Base-by-base conservation (phyloP, 2,329 filamentous ascomycete species). In the Diaporthe amygdali region DNA sequence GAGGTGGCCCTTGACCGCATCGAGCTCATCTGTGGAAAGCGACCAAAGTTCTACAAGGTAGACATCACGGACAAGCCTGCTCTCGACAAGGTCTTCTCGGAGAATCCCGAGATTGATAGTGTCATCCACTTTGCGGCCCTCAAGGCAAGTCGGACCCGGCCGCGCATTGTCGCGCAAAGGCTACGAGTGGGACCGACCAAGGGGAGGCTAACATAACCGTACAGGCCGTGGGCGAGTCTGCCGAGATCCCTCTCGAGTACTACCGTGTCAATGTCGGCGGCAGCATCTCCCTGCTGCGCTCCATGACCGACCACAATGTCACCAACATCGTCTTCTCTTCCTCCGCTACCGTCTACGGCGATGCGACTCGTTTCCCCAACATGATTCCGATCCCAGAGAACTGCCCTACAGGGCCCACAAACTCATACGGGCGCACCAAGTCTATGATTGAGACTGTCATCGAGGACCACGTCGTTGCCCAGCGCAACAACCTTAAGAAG, bases 331-430 rank as follows among this genome's bases (percentile, higher is more conserved):
- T 99, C 84, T 99, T 99, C 86, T 98, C 96, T 73, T 98, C 95
- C 74, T 98, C 95, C 1, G 96, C 96, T 41, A 99, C 97, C 76
- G 96, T 99, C 76, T 99, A 99, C 83, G 96, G 96, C 80, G 97
- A 99, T 83, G 96, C 96, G 68, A 98, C 96, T 55, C 93, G 95
- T 80, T 94, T 98, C 85, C 91, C 93, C 76, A 93, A 97, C 88
- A 99, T 99, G 96, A 99, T 99, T 76, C 96, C 96, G 75, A 99
- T 99, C 79, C 96, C 96, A 66, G 96, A 99, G 86, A 88, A 94
- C 83, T 99, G 96, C 88, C 96, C 97, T 72, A 94, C 97, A 74
- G 96, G 95, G 66, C 94, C 96, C 17, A 99, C 96, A 76, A 99
- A 98, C 88, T 95, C 96, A 32, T 99, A 99, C 84, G 97, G 96